Evolutionary conservation across 306 rosid genomes (phyloP), one percentile per base, ranked within the genome.

Genomic region (Sicyos baderoa): DNA sequence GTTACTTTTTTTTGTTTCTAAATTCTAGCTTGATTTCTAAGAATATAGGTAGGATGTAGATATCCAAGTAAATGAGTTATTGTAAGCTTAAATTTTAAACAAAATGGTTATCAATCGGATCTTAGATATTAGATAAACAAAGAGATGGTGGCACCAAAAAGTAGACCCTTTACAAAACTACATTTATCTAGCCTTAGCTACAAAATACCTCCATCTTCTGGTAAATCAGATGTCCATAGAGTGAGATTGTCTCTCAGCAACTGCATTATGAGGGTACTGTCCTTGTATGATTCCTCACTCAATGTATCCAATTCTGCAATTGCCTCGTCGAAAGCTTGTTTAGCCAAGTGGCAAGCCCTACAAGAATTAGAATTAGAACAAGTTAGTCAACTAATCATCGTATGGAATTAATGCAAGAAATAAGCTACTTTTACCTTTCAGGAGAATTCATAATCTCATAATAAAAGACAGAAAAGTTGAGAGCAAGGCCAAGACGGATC

Each of bases 311-410:
- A 85, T 79, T 87, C 92, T 0, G 92, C 92, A 75, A 87, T 87
- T 57, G 92, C 92, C 83, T 87, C 92, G 57, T 87, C 92, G n/a
- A 87, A 87, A 45, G 92, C 92, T 80, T 87, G 92, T 76, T 87
- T 87, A 70, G 89, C 92, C 84, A 87, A 82, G 79, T 87, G 92
- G 70, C 92, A 87, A 67, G 89, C 92, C 82, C 92, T 87, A 82
- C 23, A 35, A 35, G 42, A 35, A 35, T 35, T 35, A 74, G 70
- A 74, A 62, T 23, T 61, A 66, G 32, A 76, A 70, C 40, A 59
- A 57, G 45, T 51, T 77, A 65, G 75, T 66, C 80, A 79, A 55
- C 12, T 32, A 62, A 54, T 59, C 44, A 25, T 56, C 50, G 68
- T 59, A 59, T 23, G 50, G 48, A 54, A 54, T 71, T 60, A 58